These are phyloP conservation scores for Hysterangium stoloniferum DNA, from an alignment of 768 basidiomycete genomes.

Conservation along the genomic window DNA sequence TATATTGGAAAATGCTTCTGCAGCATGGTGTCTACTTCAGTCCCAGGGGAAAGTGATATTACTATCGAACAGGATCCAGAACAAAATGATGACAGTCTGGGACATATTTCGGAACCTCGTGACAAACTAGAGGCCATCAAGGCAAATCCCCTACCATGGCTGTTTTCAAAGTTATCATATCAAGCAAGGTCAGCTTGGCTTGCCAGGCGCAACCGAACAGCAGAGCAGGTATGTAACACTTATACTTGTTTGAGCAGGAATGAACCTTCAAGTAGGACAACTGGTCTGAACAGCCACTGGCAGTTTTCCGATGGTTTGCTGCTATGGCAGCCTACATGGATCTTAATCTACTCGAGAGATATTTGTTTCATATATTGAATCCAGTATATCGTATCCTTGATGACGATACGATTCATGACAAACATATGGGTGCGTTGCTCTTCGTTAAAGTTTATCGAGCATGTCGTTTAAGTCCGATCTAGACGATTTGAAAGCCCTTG, in stretches of 20 bases:
- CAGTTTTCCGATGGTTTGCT: constrained; percentile 88
- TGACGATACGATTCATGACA: constrained; percentile 75
- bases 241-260: not conserved
- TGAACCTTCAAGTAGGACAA: constrained; percentile 41
- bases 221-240: constrained; percentile 30
- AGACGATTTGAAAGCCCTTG: constrained; percentile 81
- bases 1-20: constrained; percentile 85
- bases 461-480: not conserved
- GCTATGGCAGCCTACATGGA: constrained; percentile 79
- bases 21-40: constrained; percentile 22
- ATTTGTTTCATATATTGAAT: constrained; percentile 76
- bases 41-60: constrained; percentile 6
- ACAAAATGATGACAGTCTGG: constrained; percentile 21
- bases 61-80: constrained; percentile 18
- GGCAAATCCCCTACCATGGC: constrained; percentile 69
- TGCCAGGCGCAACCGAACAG: constrained; percentile 49
- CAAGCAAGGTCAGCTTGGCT: constrained; percentile 74
- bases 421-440: constrained; percentile 58
- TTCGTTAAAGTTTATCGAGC: not conserved
- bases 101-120: constrained; percentile 25
- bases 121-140: constrained; percentile 12
- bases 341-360: constrained; percentile 46
- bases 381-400: constrained; percentile 85
- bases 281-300: constrained; percentile 77
- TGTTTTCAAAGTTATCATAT: constrained; percentile 92